Conservation (phyloP, 1,284 basidiomycete genomes). For the Cerioporus squamosus region DNA sequence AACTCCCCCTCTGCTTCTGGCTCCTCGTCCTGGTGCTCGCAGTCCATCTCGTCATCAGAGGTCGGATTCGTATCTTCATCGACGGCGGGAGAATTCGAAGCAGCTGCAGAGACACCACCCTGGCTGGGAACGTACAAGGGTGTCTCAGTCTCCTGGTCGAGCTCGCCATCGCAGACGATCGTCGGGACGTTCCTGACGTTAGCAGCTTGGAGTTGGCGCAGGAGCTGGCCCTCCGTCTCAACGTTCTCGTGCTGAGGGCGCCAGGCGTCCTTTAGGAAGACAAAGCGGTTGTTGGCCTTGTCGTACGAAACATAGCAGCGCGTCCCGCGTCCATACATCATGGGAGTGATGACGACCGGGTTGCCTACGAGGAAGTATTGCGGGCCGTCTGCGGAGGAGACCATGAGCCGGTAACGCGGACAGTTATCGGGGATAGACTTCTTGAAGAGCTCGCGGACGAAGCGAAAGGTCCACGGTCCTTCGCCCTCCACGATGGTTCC, state of each 20-base stretch:
- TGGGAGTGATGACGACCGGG: background rate
- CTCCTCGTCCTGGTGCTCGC: no score
- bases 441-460: constrained; percentile 2
- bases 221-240: background rate
- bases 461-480: background rate
- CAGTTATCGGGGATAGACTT: background rate
- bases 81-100: no score
- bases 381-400: background rate
- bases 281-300: background rate
- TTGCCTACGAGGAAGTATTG: constrained; percentile 3
- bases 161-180: background rate
- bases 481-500: background rate
- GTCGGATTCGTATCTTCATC: no score
- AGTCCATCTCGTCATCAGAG: no score
- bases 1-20: background rate
- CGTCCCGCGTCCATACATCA: constrained; percentile 10
- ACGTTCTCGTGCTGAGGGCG: constrained; percentile 6
- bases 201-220: background rate
- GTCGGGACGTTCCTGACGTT: background rate
- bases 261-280: constrained; percentile 19
- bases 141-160: background rate
- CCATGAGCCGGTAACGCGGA: constrained; percentile 5
- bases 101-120: no score
- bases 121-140: background rate
- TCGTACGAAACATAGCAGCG: constrained; percentile 9